Conservation (phyloP, 495 filamentous ascomycete species). For the Penicillium bialowiezense region DNA sequence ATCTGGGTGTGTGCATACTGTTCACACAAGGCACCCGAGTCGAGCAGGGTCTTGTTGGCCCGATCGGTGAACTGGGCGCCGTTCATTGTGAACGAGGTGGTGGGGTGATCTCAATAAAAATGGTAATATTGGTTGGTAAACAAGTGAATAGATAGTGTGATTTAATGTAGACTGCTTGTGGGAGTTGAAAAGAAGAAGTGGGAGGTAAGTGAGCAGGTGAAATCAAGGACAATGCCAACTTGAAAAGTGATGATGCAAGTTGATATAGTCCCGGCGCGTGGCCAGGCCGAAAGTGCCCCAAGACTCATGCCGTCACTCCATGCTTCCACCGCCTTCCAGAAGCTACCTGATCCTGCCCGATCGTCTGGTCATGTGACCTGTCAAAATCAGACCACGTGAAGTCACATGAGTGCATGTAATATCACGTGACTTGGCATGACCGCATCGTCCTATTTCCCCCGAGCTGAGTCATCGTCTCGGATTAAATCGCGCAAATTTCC, state of each 20-base stretch:
- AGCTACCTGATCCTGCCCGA: conserved; percentile 15
- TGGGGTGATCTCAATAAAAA: conserved; percentile 5
- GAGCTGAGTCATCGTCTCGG: conserved; percentile 1
- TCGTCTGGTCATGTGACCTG: conserved; percentile 1
- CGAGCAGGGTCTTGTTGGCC: conserved; percentile 81
- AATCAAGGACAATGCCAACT: background rate
- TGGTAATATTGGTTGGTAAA: conserved; percentile 3
- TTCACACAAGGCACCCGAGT: conserved; percentile 77
- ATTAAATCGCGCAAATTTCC: conserved; percentile 10
- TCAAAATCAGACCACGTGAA: background rate
- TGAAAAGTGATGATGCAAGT: conserved; percentile 10
- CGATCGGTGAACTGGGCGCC: conserved; percentile 80
- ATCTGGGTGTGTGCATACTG: conserved; percentile 90
- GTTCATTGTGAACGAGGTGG: conserved; percentile 36
- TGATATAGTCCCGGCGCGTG: conserved; percentile 25
- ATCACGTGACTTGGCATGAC: too few relatives aligned
- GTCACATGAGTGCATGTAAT: background rate
- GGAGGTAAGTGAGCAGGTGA: conserved; percentile 4
- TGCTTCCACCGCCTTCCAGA: conserved; percentile 46
- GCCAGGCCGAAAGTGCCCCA: conserved; percentile 20
- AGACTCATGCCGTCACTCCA: conserved; percentile 32
- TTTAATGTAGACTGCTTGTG: too few relatives aligned
- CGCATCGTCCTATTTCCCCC: background rate
- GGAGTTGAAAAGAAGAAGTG: background rate
- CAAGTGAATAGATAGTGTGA: too few relatives aligned